phyloP scores from a whole-genome alignment of 2,329 filamentous ascomycete species.

The Trichothecium sympodiale region DNA sequence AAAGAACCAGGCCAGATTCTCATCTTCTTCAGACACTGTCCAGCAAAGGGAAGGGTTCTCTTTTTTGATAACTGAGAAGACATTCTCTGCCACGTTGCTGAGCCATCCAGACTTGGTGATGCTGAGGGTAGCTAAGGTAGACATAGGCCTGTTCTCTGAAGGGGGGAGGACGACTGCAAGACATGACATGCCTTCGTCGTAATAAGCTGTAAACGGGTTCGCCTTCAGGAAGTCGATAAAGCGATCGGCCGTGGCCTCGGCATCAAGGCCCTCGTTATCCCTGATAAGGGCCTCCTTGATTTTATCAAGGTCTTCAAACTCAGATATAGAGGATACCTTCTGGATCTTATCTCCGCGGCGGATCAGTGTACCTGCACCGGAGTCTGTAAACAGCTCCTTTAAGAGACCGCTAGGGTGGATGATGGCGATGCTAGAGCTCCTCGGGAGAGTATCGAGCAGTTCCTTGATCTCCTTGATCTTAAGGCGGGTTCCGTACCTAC shows the following conservation, averaged over 20 bases:
- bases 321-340: conserved; percentile 56
- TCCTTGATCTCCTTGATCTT: conserved; percentile 99
- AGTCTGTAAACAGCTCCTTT: conserved; percentile 94
- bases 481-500: conserved; percentile 82
- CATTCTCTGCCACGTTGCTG: conserved; percentile 88
- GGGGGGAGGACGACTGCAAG: conserved; percentile 80
- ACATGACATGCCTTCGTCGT: conserved; percentile 87
- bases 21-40: conserved; percentile 93
- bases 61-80: conserved; percentile 88
- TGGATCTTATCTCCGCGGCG: conserved; percentile 83
- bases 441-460: conserved; percentile 59
- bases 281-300: conserved; percentile 75
- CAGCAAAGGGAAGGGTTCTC: conserved; percentile 85
- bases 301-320: conserved; percentile 65
- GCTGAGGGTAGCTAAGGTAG: conserved; percentile 80
- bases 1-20: conserved; percentile 97
- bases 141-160: conserved; percentile 51
- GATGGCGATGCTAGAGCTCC: conserved; percentile 90
- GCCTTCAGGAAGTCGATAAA: conserved; percentile 71
- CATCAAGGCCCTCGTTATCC: conserved; percentile 72
- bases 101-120: conserved; percentile 94
- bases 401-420: conserved; percentile 94
- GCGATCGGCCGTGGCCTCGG: conserved; percentile 71
- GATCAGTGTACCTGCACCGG: conserved; percentile 86
- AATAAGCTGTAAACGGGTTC: conserved; percentile 84